A percentile compares a stretch with the other conserved stretches of the same genome.
Conservation (phyloP, 139 green algal genomes). For the Chlamydomonas schloesseri region DNA sequence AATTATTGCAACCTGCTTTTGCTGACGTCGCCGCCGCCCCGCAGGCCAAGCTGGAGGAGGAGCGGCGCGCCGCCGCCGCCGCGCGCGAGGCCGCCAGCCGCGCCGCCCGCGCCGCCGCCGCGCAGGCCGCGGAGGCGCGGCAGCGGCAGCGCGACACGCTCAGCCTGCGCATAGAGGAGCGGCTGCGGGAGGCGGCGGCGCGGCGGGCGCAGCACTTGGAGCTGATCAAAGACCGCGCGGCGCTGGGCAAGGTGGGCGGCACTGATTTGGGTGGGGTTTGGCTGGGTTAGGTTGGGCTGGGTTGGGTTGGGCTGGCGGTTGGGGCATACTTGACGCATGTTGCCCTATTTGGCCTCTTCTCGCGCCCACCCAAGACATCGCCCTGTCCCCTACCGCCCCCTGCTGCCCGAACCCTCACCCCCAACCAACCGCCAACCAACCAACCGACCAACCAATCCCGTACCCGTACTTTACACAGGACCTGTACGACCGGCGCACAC, state of each 20-base stretch:
- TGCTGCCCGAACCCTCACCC: too few relatives aligned
- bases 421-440: too few relatives aligned
- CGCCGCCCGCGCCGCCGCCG: slow-evolving; percentile 34
- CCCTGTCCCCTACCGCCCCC: too few relatives aligned
- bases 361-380: too few relatives aligned
- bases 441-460: too few relatives aligned
- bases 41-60: slow-evolving; percentile 67
- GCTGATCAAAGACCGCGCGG: slow-evolving; percentile 69
- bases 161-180: slow-evolving; percentile 53
- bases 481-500: slow-evolving; percentile 16
- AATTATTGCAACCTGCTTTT: too few relatives aligned
- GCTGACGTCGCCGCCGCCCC: neutral
- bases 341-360: too few relatives aligned
- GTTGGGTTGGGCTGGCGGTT: too few relatives aligned
- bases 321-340: too few relatives aligned
- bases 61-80: slow-evolving; percentile 59
- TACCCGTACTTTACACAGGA: neutral
- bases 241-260: slow-evolving; percentile 53
- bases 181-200: slow-evolving; percentile 63
- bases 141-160: slow-evolving; percentile 43
- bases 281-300: neutral
- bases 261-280: too few relatives aligned
- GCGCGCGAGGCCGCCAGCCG: slow-evolving; percentile 56
- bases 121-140: slow-evolving; percentile 49
- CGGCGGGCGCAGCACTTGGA: slow-evolving; percentile 66